Conservation (phyloP, 73 alveolate genomes). For the Paramecium pentaurelia region DNA sequence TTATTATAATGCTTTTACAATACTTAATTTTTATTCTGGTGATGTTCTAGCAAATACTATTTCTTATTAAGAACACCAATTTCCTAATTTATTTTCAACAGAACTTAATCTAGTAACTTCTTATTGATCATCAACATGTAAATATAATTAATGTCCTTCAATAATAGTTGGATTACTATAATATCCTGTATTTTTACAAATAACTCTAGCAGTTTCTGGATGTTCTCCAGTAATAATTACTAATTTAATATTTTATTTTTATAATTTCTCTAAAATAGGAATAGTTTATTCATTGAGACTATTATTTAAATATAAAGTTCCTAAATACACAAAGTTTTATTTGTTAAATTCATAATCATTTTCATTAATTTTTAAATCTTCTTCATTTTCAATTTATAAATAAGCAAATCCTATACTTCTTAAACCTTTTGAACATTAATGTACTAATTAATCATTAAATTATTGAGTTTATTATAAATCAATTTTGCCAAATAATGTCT, state of each 20-base stretch:
- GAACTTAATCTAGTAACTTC: slow-evolving; percentile 17
- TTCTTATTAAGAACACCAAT: slow-evolving; percentile 1
- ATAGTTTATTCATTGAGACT: not conserved
- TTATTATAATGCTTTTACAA: not conserved
- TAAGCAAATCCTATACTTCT: slow-evolving; percentile 46
- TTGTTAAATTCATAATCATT: slow-evolving; percentile 3
- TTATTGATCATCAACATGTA: slow-evolving; percentile 11
- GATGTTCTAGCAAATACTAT: not conserved
- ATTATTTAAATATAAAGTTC: not conserved
- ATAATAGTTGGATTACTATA: not conserved
- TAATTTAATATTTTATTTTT: not conserved
- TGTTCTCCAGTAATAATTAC: slow-evolving; percentile 46
- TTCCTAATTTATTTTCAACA: not conserved
- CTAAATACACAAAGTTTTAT: not conserved
- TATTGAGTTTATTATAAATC: not conserved
- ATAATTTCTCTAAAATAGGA: not conserved
- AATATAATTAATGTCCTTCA: not conserved
- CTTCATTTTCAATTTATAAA: not conserved
- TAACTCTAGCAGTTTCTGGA: not conserved
- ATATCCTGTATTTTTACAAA: not conserved
- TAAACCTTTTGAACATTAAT: not conserved
- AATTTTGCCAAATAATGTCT: not conserved
- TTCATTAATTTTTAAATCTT: not conserved
- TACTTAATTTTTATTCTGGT: slow-evolving; percentile 16
- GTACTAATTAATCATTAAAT: not conserved